phyloP scores from a whole-genome alignment of 306 rosid species.

The Prunus armeniaca region DNA sequence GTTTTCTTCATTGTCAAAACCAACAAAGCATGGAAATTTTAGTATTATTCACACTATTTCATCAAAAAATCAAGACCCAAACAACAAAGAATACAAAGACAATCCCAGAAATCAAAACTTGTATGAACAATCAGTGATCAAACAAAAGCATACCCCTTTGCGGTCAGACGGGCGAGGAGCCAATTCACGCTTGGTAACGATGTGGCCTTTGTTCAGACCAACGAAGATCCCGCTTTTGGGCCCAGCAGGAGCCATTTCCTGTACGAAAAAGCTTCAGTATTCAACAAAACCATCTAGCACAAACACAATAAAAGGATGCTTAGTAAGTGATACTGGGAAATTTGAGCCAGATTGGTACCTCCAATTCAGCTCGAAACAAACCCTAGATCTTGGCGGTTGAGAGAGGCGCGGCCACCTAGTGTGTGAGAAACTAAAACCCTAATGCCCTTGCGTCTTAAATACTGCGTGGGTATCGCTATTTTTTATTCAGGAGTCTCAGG shows the following conservation, averaged over 20 bases:
- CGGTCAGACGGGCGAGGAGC: slow-evolving; percentile 70
- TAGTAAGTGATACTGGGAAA: no score
- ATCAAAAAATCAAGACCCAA: no score
- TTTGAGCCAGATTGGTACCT: not conserved
- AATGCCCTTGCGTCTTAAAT: not conserved
- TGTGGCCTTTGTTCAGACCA: slow-evolving; percentile 63
- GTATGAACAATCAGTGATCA: not conserved
- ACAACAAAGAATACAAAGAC: not conserved
- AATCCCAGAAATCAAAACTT: not conserved
- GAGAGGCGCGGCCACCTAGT: not conserved
- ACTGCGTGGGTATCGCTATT: not conserved
- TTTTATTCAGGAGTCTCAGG: not conserved
- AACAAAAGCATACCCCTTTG: slow-evolving; percentile 48
- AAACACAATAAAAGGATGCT: not conserved
- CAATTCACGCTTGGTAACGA: slow-evolving; percentile 65
- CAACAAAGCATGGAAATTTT: not conserved
- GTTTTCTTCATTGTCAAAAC: slow-evolving; percentile 50
- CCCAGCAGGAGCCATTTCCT: slow-evolving; percentile 63
- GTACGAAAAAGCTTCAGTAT: not conserved
- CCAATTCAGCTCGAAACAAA: not conserved
- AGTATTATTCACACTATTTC: not conserved
- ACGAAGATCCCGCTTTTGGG: slow-evolving; percentile 63
- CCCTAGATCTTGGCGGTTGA: slow-evolving; percentile 1
- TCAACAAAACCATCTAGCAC: not conserved
- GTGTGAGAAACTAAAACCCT: slow-evolving; percentile 9